Base-by-base conservation (phyloP, 768 basidiomycete genomes). In the Mycena galericulata region DNA sequence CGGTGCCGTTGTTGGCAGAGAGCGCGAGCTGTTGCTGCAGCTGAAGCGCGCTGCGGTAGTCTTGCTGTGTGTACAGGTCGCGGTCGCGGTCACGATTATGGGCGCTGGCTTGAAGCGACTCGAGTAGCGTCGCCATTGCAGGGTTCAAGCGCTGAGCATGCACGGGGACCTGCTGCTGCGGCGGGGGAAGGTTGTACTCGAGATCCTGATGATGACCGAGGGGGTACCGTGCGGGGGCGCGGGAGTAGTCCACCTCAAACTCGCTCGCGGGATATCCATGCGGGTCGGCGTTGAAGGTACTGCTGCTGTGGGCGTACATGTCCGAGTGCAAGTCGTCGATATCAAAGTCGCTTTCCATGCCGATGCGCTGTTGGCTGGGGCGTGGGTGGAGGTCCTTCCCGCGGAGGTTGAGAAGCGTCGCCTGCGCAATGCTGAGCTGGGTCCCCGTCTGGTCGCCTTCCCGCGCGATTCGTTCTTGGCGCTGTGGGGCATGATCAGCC, bases 381-480 rank as follows among this genome's bases (percentile, higher is more conserved):
- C 53, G 59, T 18, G 34, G 26, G 58, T 66, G 40, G 22, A 86
- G 73, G 24, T 92, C 90, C 59, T 90, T 87, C 8, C 92, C 92
- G 60, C 87, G 90, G 46, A 93, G 84, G 74, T 92, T 94, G 60
- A 94, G 86, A 26, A 94, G 77, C 1, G 92, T 87, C 7, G 92
- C 92, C 72, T 93, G 92, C 0, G 92, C 92, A 70, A 94, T 93
- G 8, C 92, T 92, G 30, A 94, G 79, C 20, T 89, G 84, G 14
- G 85, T 85, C 4, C 90, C 88, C 11, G 90, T 88, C 45, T 83
- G 81, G 24, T 91, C 92, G 5, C 84, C 91, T 54, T 89, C 92
- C 68, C 87, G 88, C 15, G 79, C 68, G 15, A 83, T 70, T 22
- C 92, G 87, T 77, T 94, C 92, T 14, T 82, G 72, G 36, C 92